Evolutionary conservation across 2,329 filamentous ascomycete species (phyloP), one percentile per base, ranked within the genome.

Genomic region (Diaporthe caulivora): DNA sequence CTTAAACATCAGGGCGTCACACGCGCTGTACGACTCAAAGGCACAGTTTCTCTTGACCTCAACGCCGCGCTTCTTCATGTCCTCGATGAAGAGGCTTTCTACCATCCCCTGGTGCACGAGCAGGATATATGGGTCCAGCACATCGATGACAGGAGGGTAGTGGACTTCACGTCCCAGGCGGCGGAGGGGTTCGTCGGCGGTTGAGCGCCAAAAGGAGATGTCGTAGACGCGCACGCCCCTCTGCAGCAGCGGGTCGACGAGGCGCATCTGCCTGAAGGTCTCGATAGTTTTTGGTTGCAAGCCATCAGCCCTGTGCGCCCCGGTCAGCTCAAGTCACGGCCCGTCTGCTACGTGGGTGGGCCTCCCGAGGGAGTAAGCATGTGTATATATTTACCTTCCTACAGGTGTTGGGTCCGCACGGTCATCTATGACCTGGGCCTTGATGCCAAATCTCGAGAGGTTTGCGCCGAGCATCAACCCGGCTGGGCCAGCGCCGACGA

Each of bases 211-310:
- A 80, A 94, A 94, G 55, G 90, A 87, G 74, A 95, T 94, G 78
- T 95, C 93, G 81, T 92, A 93, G 57, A 95, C 90, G 58, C 89
- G 90, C 65, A 92, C 92, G 40, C 91, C 92, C 77, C 91, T 88
- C 75, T 89, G 89, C 54, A 95, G 82, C 40, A 95, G 82, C 1
- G 89, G 85, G 76, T 94, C 92, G n/a, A 90, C 91, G n/a, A 94
- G 83, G 44, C 92, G 87, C 85, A 95, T 90, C 82, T 94, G 92
- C 75, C 90, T 89, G 77, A 94, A 89, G 0, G 93, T 95, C 83
- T 95, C 93, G 78, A 95, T 93, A 1, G 92, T 93, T 83, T 95
- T 95, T 57, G 93, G 93, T 78, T 95, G 93, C 69, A 95, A 84
- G 53, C 93, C 93, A 80, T 95, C 93, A 75, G 92, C 92, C 80